phyloP scores from a whole-genome alignment of 441 rosid species.

The Pelargonium fulgidum region DNA sequence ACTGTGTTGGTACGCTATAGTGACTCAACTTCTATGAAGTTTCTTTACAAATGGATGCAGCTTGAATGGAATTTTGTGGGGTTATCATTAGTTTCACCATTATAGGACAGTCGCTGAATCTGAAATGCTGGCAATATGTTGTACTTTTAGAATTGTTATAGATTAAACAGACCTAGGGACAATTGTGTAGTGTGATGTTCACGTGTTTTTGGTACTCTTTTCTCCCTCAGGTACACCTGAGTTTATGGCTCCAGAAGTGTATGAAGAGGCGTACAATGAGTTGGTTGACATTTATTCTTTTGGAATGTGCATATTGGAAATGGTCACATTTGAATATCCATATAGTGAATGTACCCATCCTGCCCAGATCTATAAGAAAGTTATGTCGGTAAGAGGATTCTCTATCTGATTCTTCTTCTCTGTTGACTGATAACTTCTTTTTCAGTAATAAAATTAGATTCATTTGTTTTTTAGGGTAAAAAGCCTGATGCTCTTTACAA shows the following conservation, averaged over 20 bases:
- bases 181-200: conserved; percentile 13
- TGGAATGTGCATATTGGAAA: conserved; percentile 93
- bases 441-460: conserved; percentile 5
- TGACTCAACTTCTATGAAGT: conserved; percentile 1
- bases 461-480: conserved; percentile 52
- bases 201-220: conserved; percentile 14
- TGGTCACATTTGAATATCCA: conserved; percentile 93
- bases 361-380: conserved; percentile 98
- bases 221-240: conserved; percentile 77
- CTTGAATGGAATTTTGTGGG: conserved; percentile 12
- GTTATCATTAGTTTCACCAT: neutral
- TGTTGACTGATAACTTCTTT: neutral
- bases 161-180: conserved; percentile 9
- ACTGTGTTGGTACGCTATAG: conserved; percentile 66
- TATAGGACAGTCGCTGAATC: too few species aligned
- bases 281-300: conserved; percentile 88
- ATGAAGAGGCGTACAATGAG: conserved; percentile 87
- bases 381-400: conserved; percentile 58
- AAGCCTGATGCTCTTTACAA: conserved; percentile 79
- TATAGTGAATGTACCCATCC: conserved; percentile 85
- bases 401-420: neutral
- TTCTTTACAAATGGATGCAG: neutral
- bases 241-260: conserved; percentile 98
- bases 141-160: neutral
- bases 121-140: neutral